These are phyloP conservation scores for Aspergillus japonicus DNA, from an alignment of 2,329 filamentous ascomycete species.

Conservation along the genomic window DNA sequence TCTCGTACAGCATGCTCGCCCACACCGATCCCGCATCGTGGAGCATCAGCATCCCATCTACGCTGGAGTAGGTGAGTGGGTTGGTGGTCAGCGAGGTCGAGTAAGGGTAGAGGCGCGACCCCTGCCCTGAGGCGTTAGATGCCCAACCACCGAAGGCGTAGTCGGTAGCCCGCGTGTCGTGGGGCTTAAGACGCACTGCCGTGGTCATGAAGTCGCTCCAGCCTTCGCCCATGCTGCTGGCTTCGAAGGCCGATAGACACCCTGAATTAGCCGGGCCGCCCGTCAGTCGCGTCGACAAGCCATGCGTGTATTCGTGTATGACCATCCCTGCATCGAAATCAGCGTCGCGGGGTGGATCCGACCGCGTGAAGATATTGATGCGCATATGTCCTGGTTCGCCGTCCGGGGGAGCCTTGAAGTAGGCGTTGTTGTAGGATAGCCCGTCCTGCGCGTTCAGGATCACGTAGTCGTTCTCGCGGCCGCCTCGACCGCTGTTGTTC, in stretches of 20 bases:
- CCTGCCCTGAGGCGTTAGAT: background rate
- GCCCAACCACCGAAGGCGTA: constrained; percentile 15
- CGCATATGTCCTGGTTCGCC: constrained; percentile 15
- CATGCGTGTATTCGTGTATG: background rate
- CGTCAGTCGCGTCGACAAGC: constrained; percentile 8
- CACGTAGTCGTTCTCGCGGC: constrained; percentile 13
- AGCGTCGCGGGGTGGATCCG: constrained; percentile 8
- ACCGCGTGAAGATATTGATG: constrained; percentile 12
- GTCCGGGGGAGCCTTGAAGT: constrained; percentile 16
- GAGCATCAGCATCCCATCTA: constrained; percentile 4
- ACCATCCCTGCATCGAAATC: constrained; percentile 15
- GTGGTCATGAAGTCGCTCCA: constrained; percentile 19
- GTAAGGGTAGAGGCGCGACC: constrained; percentile 16
- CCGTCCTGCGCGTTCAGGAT: constrained; percentile 18
- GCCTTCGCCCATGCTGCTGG: constrained; percentile 18
- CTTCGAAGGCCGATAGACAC: constrained; percentile 10
- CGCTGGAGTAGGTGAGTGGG: constrained; percentile 13
- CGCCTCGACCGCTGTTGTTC: constrained; percentile 13
- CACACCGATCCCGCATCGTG: constrained; percentile 15
- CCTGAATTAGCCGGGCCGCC: constrained; percentile 13
- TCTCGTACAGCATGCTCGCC: constrained; percentile 16
- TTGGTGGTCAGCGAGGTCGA: constrained; percentile 15
- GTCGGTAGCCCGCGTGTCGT: constrained; percentile 9
- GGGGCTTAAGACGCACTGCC: constrained; percentile 13
- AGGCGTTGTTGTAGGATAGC: constrained; percentile 12